These are phyloP conservation scores for Colletotrichum abscissum DNA, from an alignment of 2,329 filamentous ascomycete genomes.

Conservation along the genomic window DNA sequence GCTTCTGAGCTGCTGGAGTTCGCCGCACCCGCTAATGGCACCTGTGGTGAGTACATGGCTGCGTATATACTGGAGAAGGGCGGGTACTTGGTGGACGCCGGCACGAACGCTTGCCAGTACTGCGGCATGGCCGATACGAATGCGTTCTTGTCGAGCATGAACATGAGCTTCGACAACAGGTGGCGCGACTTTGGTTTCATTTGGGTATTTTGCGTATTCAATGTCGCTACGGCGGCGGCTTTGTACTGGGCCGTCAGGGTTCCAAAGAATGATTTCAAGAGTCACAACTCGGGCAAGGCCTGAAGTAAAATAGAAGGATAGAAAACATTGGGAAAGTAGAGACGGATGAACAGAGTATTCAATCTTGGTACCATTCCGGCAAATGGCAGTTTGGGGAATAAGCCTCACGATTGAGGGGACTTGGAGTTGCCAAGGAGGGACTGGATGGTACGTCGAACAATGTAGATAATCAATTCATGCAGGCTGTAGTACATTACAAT, in stretches of 20 bases:
- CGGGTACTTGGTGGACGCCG: constrained; percentile 59
- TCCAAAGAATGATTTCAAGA: constrained; percentile 38
- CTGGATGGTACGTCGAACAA: not conserved
- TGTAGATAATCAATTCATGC: constrained; percentile 1
- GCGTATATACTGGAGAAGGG: constrained; percentile 54
- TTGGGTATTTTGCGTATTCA: constrained; percentile 63
- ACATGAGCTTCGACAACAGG: constrained; percentile 57
- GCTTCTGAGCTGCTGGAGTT: constrained; percentile 64
- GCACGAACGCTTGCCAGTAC: constrained; percentile 58
- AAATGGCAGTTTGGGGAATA: not conserved
- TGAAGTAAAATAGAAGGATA: accelerated
- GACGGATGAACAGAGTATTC: not conserved
- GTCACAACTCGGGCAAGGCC: not conserved
- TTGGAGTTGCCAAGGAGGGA: not conserved
- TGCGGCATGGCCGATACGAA: constrained; percentile 51
- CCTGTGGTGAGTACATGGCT: constrained; percentile 63
- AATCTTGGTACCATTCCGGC: not conserved
- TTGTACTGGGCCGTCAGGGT: constrained; percentile 59
- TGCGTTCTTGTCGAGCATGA: constrained; percentile 49
- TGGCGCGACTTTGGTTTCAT: constrained; percentile 68
- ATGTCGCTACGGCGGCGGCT: constrained; percentile 57
- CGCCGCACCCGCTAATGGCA: constrained; percentile 52
- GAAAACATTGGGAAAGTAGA: not conserved
- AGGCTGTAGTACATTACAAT: constrained; percentile 20
- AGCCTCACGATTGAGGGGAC: not conserved